A percentile compares a stretch with the other conserved stretches of the same genome.
Evolutionary conservation across 2,329 filamentous ascomycete genomes (phyloP).

Genomic region (Acephala macrosclerotiorum): DNA sequence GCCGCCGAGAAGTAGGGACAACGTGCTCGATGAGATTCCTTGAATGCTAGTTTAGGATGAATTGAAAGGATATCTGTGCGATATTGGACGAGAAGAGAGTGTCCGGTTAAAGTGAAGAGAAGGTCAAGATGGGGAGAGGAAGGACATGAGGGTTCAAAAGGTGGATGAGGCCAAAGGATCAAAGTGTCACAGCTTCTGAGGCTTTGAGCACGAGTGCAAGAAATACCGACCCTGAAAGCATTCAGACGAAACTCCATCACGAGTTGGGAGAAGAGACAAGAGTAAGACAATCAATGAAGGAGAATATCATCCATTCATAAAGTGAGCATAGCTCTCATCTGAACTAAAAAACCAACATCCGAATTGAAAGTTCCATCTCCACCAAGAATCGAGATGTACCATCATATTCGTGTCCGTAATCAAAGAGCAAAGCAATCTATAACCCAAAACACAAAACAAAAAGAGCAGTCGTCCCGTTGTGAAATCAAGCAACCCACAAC

Average conservation of each 20-base stretch:
- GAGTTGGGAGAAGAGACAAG: not conserved
- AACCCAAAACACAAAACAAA: not conserved
- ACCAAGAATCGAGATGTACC: not conserved
- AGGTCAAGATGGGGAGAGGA: not conserved
- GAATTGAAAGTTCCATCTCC: not conserved
- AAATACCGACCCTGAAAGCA: not conserved
- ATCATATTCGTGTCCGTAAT: not conserved
- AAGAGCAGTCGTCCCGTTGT: not conserved
- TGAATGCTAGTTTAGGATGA: conserved; percentile 18
- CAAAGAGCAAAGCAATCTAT: not conserved
- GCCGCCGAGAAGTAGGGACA: conserved; percentile 34
- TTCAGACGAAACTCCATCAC: not conserved
- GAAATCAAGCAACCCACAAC: conserved; percentile 5
- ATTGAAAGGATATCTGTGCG: not conserved
- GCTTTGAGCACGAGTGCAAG: not conserved
- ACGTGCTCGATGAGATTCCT: conserved; percentile 36
- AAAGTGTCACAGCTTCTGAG: not conserved
- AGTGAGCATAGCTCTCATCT: not conserved
- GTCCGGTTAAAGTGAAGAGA: not conserved
- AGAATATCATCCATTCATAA: not conserved
- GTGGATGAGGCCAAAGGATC: not conserved
- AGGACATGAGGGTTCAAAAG: not conserved
- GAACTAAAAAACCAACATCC: not conserved
- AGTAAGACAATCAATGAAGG: not conserved
- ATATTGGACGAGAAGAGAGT: not conserved